Percentiles rank a stretch among this genome's conserved stretches.
phyloP scores from a whole-genome alignment of 352 stramenopile genomes.

The Saprolegnia parasitica region DNA sequence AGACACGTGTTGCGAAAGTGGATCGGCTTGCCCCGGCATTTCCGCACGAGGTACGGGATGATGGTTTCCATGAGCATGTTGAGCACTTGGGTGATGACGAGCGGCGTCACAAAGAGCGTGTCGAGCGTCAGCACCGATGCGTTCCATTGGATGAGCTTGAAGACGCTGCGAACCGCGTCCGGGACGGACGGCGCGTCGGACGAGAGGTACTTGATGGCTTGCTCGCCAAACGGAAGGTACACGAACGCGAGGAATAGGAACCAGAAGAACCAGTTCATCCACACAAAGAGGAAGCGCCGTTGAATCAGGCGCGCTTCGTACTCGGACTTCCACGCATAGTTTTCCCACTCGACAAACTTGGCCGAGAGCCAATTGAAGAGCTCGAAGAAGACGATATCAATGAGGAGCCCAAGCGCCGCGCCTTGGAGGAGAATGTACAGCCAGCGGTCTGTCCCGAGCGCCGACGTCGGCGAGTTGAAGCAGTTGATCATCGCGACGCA shows the following conservation, averaged over 20 bases:
- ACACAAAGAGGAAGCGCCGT: constrained; percentile 85
- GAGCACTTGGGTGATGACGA: constrained; percentile 84
- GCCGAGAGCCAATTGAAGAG: constrained; percentile 85
- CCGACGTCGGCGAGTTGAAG: constrained; percentile 64
- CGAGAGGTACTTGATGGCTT: constrained; percentile 56
- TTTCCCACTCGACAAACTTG: constrained; percentile 84
- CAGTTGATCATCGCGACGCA: constrained; percentile 83
- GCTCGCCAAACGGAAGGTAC: constrained; percentile 81
- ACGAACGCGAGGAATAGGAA: constrained; percentile 87
- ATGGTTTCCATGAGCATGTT: constrained; percentile 87
- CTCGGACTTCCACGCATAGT: constrained; percentile 82
- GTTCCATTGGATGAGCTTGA: constrained; percentile 27
- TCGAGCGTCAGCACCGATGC: constrained; percentile 65
- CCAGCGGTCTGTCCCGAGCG: constrained; percentile 80
- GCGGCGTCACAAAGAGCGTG: constrained; percentile 81
- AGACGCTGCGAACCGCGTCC: constrained; percentile 13
- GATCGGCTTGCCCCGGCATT: constrained; percentile 47
- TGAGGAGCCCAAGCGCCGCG: constrained; percentile 71
- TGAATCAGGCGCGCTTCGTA: constrained; percentile 84
- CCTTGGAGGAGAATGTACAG: constrained; percentile 86
- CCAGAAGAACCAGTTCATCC: constrained; percentile 91
- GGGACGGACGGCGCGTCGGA: constrained; percentile 38
- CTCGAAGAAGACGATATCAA: constrained; percentile 88
- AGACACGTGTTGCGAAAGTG: constrained; percentile 23
- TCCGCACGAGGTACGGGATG: constrained; percentile 76